A percentile compares a stretch with the other conserved stretches of the same genome.
These are phyloP conservation scores for Fusarium foetens DNA, from an alignment of 2,329 filamentous ascomycete species.

Conservation along the genomic window DNA sequence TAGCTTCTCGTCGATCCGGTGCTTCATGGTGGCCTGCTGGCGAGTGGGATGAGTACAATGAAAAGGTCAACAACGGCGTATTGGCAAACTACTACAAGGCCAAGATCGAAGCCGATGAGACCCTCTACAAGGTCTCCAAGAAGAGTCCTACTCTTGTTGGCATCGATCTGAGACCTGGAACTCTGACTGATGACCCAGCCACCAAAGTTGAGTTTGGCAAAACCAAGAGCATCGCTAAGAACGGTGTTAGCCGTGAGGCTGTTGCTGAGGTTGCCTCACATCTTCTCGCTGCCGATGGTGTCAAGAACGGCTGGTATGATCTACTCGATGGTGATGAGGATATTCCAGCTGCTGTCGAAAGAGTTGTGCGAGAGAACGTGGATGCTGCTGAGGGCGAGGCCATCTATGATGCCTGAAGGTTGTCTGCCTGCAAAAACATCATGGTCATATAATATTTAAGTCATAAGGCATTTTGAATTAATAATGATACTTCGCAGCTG, in stretches of 20 bases:
- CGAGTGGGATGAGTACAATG: conserved; percentile 59
- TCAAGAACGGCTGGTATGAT: conserved; percentile 65
- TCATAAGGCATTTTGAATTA: not conserved
- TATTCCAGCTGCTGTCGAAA: conserved; percentile 58
- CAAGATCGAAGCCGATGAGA: conserved; percentile 69
- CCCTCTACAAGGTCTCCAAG: conserved; percentile 60
- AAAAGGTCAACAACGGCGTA: conserved; percentile 50
- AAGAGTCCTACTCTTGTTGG: conserved; percentile 56
- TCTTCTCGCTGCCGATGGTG: conserved; percentile 61
- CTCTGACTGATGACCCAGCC: conserved; percentile 60
- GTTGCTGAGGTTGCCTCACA: conserved; percentile 68
- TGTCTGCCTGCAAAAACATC: not conserved
- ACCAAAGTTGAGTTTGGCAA: conserved; percentile 60
- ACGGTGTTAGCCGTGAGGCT: conserved; percentile 62
- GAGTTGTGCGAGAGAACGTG: conserved; percentile 60
- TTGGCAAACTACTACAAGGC: conserved; percentile 68
- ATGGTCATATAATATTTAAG: not conserved
- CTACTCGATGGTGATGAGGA: conserved; percentile 64
- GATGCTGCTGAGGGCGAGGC: conserved; percentile 65
- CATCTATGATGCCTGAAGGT: conserved; percentile 42
- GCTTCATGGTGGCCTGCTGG: conserved; percentile 67
- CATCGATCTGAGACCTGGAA: conserved; percentile 65
- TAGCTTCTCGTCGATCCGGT: conserved; percentile 61
- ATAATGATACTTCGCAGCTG: not conserved
- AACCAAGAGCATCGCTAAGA: conserved; percentile 49